A percentile compares a stretch with the other conserved stretches of the same genome.
These are phyloP conservation scores for Lyophyllum semitale DNA, from an alignment of 768 basidiomycete species.

Conservation along the genomic window DNA sequence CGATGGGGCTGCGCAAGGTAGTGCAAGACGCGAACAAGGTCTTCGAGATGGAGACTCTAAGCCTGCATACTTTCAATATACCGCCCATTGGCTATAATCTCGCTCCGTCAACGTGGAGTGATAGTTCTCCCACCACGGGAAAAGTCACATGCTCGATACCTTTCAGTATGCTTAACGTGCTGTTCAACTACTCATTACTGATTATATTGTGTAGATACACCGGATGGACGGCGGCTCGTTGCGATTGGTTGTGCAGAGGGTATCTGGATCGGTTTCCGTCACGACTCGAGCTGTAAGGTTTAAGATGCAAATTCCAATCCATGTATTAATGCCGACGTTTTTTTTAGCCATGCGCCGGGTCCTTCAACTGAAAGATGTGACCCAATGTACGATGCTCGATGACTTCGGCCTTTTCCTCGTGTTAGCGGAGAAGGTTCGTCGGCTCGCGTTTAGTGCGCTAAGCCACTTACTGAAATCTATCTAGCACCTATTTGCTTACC, in stretches of 20 bases:
- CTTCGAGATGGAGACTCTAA: slow-evolving; percentile 91
- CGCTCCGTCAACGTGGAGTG: slow-evolving; percentile 58
- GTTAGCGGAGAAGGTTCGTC: slow-evolving; percentile 79
- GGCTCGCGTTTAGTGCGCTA: slow-evolving; percentile 26
- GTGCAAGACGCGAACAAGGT: slow-evolving; percentile 93
- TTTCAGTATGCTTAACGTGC: slow-evolving; percentile 60
- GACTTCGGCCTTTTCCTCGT: slow-evolving; percentile 98
- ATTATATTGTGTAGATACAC: slow-evolving; percentile 60
- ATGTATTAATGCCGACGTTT: slow-evolving; percentile 32
- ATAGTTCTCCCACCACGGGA: slow-evolving; percentile 71
- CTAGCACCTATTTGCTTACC: slow-evolving; percentile 89
- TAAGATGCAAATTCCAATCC: background rate
- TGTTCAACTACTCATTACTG: background rate
- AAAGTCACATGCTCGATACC: slow-evolving; percentile 95
- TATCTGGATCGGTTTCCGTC: slow-evolving; percentile 92
- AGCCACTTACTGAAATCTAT: background rate
- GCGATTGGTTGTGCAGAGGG: slow-evolving; percentile 92
- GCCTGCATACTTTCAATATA: slow-evolving; percentile 83
- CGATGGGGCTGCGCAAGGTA: slow-evolving; percentile 78
- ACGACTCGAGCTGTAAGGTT: slow-evolving; percentile 79
- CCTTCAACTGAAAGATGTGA: slow-evolving; percentile 88
- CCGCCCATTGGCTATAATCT: slow-evolving; percentile 57
- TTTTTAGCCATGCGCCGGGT: slow-evolving; percentile 83
- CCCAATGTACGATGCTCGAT: slow-evolving; percentile 92
- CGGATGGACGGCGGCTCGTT: slow-evolving; percentile 79